Conservation (phyloP, 306 rosid genomes). For the Citrullus colocynthis region DNA sequence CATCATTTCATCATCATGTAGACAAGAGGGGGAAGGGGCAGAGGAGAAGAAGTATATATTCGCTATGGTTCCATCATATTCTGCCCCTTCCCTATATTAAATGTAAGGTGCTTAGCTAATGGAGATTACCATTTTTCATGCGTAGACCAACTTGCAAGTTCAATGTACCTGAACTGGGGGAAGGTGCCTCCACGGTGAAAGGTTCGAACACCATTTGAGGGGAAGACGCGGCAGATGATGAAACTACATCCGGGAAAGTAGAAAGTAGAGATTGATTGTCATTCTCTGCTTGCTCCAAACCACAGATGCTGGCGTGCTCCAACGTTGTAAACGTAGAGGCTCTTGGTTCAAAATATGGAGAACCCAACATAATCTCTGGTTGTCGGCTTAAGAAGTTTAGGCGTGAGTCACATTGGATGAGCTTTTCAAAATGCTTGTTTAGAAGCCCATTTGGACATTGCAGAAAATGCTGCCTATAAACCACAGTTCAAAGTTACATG, state of each 20-base stretch:
- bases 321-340: slow-evolving; percentile 33
- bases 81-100: background rate
- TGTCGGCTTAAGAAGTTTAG: slow-evolving; percentile 68
- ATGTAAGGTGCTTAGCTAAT: background rate
- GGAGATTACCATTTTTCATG: background rate
- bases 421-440: slow-evolving; percentile 82
- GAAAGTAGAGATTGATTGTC: slow-evolving; percentile 25
- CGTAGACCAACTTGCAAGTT: background rate
- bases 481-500: slow-evolving; percentile 10
- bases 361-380: slow-evolving; percentile 50
- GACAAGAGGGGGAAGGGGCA: background rate
- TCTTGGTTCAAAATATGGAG: slow-evolving; percentile 49
- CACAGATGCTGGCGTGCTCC: background rate
- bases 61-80: too few relatives aligned
- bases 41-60: background rate
- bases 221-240: slow-evolving; percentile 42
- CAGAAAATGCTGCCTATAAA: slow-evolving; percentile 59
- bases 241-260: slow-evolving; percentile 36
- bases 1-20: background rate
- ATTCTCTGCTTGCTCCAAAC: slow-evolving; percentile 20
- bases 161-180: slow-evolving; percentile 79
- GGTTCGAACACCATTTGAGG: slow-evolving; percentile 25
- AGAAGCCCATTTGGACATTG: slow-evolving; percentile 72
- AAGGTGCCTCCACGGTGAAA: slow-evolving; percentile 46
- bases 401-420: slow-evolving; percentile 62